Base-by-base conservation (phyloP, 306 rosid species). In the Fragaria vesca region DNA sequence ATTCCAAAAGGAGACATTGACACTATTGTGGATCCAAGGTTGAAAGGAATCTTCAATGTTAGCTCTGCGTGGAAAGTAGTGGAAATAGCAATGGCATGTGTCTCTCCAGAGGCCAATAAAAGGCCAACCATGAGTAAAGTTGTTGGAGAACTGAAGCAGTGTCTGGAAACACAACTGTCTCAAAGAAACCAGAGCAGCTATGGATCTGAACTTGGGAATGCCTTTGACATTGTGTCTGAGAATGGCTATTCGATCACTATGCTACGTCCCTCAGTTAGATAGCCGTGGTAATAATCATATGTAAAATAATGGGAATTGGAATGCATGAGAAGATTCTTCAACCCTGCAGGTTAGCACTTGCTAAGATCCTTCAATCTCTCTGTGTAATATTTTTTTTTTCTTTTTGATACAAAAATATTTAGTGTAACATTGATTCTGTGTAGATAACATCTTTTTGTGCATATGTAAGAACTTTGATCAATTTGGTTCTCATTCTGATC, bases 11-110 rank as follows among this genome's bases (percentile, higher is more conserved):
- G 85, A 28, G 82, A 77, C 36, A 82, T 78, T 6, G 9, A 52
- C 40, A 11, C 34, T 32, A 58, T 82, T 8, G 58, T 47, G 18
- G 82, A 82, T 12, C 69, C 30, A n/a, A 82, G 77, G 65, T 28
- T 78, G 12, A 42, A 48, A 5, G 71, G 60, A 47, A 45, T 13
- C 0, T 78, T 50, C n/a, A 26, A 52, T 52, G 17, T 32, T 3
- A 83, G 45, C 47, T 78, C 80, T 3, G 70, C 54, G 9, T 70
- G 80, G 83, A 83, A 79, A 79, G 74, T 79, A n/a, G 80, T 83
- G 62, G 80, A 79, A 75, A 26, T 70, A 26, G 86, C 83, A 52
- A 48, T 79, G 66, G 52, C 10, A 8, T 74, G 78, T 11, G 55
- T 75, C 15, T 51, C 68, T 6, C n/a, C 0, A 0, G n/a, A 8